Conservation (phyloP, 2,329 filamentous ascomycete genomes). For the Coleophoma crateriformis region DNA sequence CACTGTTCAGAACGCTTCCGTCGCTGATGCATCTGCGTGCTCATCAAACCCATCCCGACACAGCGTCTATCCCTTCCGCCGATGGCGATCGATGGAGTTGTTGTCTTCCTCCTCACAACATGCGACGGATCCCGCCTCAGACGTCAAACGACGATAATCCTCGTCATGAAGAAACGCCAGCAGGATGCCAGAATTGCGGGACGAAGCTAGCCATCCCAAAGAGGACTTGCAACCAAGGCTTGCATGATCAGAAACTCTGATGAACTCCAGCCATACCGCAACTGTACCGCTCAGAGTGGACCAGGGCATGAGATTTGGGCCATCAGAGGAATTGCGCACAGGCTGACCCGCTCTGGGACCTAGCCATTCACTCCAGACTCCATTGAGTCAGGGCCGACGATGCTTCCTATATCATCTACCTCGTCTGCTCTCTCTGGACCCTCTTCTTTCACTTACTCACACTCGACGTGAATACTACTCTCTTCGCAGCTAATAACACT, state of each 20-base stretch:
- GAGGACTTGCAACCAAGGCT: conserved; percentile 24
- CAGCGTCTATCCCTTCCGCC: not conserved
- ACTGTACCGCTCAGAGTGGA: conserved; percentile 9
- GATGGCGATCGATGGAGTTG: not conserved
- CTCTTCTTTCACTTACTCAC: conserved; percentile 20
- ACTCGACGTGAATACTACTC: conserved; percentile 26
- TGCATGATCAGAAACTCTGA: conserved; percentile 29
- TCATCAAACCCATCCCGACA: not conserved
- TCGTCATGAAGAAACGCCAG: conserved; percentile 22
- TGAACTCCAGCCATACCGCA: conserved; percentile 16
- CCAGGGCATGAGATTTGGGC: conserved; percentile 9
- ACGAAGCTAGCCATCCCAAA: conserved; percentile 18
- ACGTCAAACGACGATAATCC: conserved; percentile 18
- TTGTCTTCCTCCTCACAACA: no score
- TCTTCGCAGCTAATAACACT: conserved; percentile 29
- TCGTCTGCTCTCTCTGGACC: conserved; percentile 7
- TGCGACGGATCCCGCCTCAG: conserved; percentile 8
- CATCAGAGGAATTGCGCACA: conserved; percentile 20
- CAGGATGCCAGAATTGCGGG: conserved; percentile 22
- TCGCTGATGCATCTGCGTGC: not conserved
- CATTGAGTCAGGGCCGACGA: conserved; percentile 10
- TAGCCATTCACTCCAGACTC: conserved; percentile 13
- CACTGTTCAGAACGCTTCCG: not conserved
- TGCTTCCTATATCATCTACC: conserved; percentile 23
- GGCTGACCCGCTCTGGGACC: conserved; percentile 13